Evolutionary conservation across 371 early-diverging fungal genomes (phyloP).

Genomic region (Mortierella sp.): DNA sequence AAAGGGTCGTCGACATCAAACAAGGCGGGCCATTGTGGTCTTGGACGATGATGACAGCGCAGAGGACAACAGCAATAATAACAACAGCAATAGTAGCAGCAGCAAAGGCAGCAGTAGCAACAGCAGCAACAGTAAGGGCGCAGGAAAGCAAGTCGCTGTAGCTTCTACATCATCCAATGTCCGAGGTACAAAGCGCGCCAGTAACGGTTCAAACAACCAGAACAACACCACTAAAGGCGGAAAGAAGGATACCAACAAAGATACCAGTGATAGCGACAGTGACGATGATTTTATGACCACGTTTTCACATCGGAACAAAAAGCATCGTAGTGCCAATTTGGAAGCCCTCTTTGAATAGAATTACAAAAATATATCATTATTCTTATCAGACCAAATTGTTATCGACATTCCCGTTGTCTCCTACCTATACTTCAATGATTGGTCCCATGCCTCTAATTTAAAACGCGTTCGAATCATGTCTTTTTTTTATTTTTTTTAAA

Average conservation of each 20-base stretch:
- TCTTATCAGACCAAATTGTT: too few relatives aligned
- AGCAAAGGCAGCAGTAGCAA: background rate
- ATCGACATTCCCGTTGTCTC: too few relatives aligned
- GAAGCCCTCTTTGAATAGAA: slow-evolving; percentile 7
- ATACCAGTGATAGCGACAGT: slow-evolving; percentile 1
- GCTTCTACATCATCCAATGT: background rate
- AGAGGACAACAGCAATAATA: slow-evolving; percentile 1
- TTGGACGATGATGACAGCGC: slow-evolving; percentile 8
- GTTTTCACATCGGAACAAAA: background rate
- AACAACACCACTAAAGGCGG: background rate
- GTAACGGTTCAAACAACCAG: background rate
- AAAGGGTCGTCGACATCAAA: background rate
- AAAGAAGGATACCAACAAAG: background rate
- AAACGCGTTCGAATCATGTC: too few relatives aligned
- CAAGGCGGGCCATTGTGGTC: background rate
- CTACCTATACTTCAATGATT: too few relatives aligned
- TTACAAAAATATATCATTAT: too few relatives aligned
- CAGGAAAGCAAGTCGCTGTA: background rate
- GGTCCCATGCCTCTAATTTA: too few relatives aligned
- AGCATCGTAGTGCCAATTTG: slow-evolving; percentile 6
- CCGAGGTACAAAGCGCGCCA: background rate
- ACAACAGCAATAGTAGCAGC: background rate
- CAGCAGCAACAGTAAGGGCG: background rate
- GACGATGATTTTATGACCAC: slow-evolving; percentile 13
- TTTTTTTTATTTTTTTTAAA: too few relatives aligned